phyloP scores from a whole-genome alignment of 352 stramenopile species.

The Halophytophthora batemanensis region DNA sequence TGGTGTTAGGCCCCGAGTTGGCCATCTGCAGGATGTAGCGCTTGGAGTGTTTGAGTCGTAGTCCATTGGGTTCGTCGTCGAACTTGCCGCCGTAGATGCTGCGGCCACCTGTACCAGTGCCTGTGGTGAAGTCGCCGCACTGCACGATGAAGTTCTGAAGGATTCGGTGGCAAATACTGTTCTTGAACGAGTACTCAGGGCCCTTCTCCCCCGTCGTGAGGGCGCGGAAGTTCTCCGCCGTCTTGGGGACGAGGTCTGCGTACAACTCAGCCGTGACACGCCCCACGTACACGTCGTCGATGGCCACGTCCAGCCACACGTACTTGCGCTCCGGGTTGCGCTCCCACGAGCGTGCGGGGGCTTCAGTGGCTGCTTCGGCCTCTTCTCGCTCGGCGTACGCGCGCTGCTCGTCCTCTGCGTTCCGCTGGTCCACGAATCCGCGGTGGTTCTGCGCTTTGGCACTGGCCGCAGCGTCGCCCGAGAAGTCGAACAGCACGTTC shows the following conservation, averaged over 20 bases:
- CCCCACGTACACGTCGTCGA: conserved; percentile 67
- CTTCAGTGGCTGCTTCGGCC: conserved; percentile 8
- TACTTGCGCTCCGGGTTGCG: conserved; percentile 75
- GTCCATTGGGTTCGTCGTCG: conserved; percentile 94
- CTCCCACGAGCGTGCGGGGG: conserved; percentile 31
- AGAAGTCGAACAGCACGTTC: conserved; percentile 63
- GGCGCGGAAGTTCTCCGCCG: conserved; percentile 96
- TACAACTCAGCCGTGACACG: conserved; percentile 88
- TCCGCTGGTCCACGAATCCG: background rate
- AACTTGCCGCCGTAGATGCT: conserved; percentile 98
- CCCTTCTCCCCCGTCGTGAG: conserved; percentile 96
- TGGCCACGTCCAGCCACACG: conserved; percentile 83
- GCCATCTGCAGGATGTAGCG: conserved; percentile 94
- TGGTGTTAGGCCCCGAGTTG: conserved; percentile 96
- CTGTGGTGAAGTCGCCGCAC: conserved; percentile 93
- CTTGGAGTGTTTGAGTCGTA: conserved; percentile 76
- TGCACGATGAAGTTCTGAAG: conserved; percentile 99
- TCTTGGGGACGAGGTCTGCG: conserved; percentile 95
- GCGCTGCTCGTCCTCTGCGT: conserved; percentile 8
- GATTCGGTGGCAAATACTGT: conserved; percentile 96
- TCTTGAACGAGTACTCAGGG: conserved; percentile 94
- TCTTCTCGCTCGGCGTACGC: conserved; percentile 1
- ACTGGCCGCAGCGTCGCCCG: conserved; percentile 9
- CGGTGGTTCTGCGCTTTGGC: conserved; percentile 8
- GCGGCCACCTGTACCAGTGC: conserved; percentile 93